phyloP scores from a whole-genome alignment of 2,329 filamentous ascomycete species.

The Lecanicillium sp. region DNA sequence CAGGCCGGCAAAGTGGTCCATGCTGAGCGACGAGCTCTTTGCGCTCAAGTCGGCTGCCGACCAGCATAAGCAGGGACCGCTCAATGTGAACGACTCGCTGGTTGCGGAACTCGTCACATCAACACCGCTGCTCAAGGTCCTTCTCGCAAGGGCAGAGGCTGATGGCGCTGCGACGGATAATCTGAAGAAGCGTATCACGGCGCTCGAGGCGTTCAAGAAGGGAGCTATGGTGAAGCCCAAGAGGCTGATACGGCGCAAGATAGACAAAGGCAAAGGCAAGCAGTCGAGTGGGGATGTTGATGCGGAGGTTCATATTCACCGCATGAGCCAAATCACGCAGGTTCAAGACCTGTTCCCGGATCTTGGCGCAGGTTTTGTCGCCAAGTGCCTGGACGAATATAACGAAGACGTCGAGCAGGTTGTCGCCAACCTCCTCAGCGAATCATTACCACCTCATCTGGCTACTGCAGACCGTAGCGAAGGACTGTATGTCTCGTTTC shows the following conservation, averaged over 20 bases:
- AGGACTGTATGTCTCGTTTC: constrained; percentile 44
- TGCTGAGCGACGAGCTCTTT: constrained; percentile 79
- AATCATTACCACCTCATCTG: constrained; percentile 65
- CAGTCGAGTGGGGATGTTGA: constrained; percentile 32
- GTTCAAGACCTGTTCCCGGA: constrained; percentile 93
- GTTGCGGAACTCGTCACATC: constrained; percentile 74
- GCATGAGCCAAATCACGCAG: constrained; percentile 77
- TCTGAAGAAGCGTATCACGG: constrained; percentile 53
- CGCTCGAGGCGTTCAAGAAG: constrained; percentile 55
- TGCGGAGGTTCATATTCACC: constrained; percentile 64
- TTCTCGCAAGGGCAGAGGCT: constrained; percentile 48
- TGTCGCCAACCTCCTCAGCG: constrained; percentile 74
- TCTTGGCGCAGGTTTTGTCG: constrained; percentile 74
- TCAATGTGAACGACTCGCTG: constrained; percentile 62
- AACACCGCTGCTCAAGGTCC: constrained; percentile 65
- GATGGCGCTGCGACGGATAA: constrained; percentile 46
- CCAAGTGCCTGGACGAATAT: constrained; percentile 75
- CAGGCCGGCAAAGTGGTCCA: constrained; percentile 62
- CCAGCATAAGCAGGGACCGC: constrained; percentile 49
- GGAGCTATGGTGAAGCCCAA: constrained; percentile 47
- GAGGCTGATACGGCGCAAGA: constrained; percentile 45
- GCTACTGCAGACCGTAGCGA: constrained; percentile 57
- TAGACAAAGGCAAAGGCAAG: constrained; percentile 60
- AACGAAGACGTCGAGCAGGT: constrained; percentile 70
- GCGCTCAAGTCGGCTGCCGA: constrained; percentile 68